Conservation (phyloP, 2,329 filamentous ascomycete species). For the Knoxdaviesia capensis region DNA sequence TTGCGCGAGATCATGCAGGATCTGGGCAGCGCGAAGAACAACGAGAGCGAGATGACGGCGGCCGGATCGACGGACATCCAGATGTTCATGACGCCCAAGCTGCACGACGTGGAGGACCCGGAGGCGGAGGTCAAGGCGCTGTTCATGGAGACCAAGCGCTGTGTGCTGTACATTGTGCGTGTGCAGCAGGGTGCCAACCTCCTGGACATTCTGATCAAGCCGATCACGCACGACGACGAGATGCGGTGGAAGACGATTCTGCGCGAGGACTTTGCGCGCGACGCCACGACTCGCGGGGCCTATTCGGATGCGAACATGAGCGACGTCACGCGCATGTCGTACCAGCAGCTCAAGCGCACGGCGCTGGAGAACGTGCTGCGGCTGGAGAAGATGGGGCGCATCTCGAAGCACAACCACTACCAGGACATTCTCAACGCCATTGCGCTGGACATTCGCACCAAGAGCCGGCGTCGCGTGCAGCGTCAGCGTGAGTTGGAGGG, state of each 20-base stretch:
- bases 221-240: conserved; percentile 72
- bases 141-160: conserved; percentile 97
- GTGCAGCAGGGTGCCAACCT: conserved; percentile 82
- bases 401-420: conserved; percentile 80
- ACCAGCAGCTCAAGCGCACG: conserved; percentile 79
- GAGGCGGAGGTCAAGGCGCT: conserved; percentile 81
- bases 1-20: conserved; percentile 84
- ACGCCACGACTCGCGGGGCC: conserved; percentile 51
- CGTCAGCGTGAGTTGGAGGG: conserved; percentile 79
- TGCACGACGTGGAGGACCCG: conserved; percentile 79
- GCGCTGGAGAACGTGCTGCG: conserved; percentile 86
- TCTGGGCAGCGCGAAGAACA: conserved; percentile 86
- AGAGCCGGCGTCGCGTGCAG: conserved; percentile 82
- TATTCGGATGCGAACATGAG: conserved; percentile 79
- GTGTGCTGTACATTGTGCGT: conserved; percentile 91
- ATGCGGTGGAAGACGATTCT: conserved; percentile 69
- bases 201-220: conserved; percentile 88
- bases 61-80: conserved; percentile 78
- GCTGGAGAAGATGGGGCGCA: conserved; percentile 70
- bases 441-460: conserved; percentile 88
- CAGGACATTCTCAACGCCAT: conserved; percentile 97
- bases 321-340: conserved; percentile 77
- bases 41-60: conserved; percentile 79
- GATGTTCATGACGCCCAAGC: conserved; percentile 73
- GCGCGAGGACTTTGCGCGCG: conserved; percentile 50